These are phyloP conservation scores for Phytophthora hibernalis DNA, from an alignment of 352 stramenopile genomes.

Conservation along the genomic window DNA sequence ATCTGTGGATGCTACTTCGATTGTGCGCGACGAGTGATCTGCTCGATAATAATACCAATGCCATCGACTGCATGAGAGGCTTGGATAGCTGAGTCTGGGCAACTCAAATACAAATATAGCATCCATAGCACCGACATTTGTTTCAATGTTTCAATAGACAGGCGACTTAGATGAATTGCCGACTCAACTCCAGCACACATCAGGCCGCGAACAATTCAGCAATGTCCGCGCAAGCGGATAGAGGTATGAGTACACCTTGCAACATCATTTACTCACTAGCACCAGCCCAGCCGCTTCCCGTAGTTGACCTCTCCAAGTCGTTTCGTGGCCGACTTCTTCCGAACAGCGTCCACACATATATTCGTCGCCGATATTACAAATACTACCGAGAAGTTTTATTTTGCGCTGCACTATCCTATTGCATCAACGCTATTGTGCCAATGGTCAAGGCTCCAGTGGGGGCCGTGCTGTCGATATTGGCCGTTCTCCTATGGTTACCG, in stretches of 20 bases:
- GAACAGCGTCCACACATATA: conserved; percentile 15
- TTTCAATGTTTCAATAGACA: neutral
- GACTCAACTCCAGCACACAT: neutral
- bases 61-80: no score
- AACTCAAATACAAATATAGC: neutral
- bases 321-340: conserved; percentile 41
- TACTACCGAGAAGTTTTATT: conserved; percentile 30
- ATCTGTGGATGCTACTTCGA: no score
- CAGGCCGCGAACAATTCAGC: neutral
- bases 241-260: neutral
- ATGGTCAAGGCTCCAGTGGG: conserved; percentile 27
- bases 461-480: conserved; percentile 22
- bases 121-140: neutral
- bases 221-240: neutral
- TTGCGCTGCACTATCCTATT: conserved; percentile 23
- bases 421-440: conserved; percentile 29
- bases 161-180: no score
- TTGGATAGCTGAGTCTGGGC: no score
- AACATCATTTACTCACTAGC: conserved; percentile 34
- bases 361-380: conserved; percentile 31
- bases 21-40: no score
- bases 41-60: no score
- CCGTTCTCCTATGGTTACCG: conserved; percentile 30
- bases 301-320: conserved; percentile 45
- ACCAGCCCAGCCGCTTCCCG: conserved; percentile 35